Evolutionary conservation across 2,329 filamentous ascomycete species (phyloP).

Genomic region (Monascus ruber): DNA sequence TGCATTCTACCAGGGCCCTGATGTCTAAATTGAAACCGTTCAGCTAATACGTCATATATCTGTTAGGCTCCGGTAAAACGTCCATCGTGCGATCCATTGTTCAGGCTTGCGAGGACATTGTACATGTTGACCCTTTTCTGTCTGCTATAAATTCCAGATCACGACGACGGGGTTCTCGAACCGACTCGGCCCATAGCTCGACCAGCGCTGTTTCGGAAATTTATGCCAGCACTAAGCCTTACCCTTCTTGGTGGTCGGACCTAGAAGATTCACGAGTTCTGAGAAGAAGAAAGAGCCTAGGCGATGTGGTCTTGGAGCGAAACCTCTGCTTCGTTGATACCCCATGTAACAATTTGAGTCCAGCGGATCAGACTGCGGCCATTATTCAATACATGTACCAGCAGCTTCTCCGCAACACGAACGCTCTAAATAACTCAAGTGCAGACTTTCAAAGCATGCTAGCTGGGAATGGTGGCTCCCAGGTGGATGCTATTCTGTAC

Average conservation of each 20-base stretch:
- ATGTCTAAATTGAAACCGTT: no score
- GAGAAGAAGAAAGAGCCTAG: conserved; percentile 57
- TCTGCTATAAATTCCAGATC: conserved; percentile 7
- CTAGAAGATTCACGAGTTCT: conserved; percentile 53
- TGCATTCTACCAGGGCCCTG: background rate
- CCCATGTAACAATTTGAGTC: conserved; percentile 46
- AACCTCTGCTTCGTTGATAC: conserved; percentile 94
- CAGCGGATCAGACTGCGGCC: conserved; percentile 43
- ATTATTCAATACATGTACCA: conserved; percentile 63
- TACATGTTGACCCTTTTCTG: conserved; percentile 65
- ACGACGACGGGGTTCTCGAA: conserved; percentile 11
- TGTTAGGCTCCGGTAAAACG: conserved; percentile 69
- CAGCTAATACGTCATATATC: no score
- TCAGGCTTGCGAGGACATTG: conserved; percentile 79
- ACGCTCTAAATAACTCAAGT: conserved; percentile 53
- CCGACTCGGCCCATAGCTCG: conserved; percentile 7
- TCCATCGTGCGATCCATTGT: conserved; percentile 81
- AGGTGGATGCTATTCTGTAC: conserved; percentile 79
- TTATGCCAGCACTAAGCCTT: conserved; percentile 70
- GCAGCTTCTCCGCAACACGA: conserved; percentile 52
- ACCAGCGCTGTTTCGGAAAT: conserved; percentile 48
- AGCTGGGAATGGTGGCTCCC: conserved; percentile 68
- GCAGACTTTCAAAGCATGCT: conserved; percentile 65
- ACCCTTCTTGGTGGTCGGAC: conserved; percentile 82
- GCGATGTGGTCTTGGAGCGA: conserved; percentile 70